Percentiles rank a stretch among this genome's conserved stretches.
Evolutionary conservation across 2,329 filamentous ascomycete genomes (phyloP).

Genomic region (Colletotrichum godetiae): DNA sequence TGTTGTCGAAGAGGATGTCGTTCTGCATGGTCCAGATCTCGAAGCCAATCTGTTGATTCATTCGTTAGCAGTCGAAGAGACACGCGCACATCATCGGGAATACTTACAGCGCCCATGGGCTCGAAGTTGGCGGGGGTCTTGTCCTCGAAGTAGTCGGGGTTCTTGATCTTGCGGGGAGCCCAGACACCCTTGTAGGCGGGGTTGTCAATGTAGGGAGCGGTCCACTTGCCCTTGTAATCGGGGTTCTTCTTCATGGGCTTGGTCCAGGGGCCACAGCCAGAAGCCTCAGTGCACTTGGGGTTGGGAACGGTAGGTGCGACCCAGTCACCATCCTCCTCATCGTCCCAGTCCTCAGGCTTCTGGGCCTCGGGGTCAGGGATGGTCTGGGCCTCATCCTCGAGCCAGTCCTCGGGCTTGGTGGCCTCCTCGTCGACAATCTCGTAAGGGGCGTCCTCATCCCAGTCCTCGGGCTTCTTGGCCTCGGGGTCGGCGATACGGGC

Average conservation of each 20-base stretch:
- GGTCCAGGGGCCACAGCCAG: slow-evolving; percentile 94
- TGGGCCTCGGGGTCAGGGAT: slow-evolving; percentile 92
- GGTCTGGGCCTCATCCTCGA: slow-evolving; percentile 85
- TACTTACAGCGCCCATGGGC: slow-evolving; percentile 93
- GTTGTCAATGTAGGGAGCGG: slow-evolving; percentile 93
- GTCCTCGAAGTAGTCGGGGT: slow-evolving; percentile 97
- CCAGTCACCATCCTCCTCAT: slow-evolving; percentile 99
- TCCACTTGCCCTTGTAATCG: slow-evolving; percentile 99
- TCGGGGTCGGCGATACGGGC: slow-evolving; percentile 91
- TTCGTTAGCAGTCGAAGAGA: slow-evolving; percentile 20
- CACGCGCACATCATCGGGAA: not conserved
- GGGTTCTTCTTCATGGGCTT: slow-evolving; percentile 95
- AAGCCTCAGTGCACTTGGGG: slow-evolving; percentile 93
- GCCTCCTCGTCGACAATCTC: slow-evolving; percentile 96
- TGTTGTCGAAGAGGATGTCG: slow-evolving; percentile 99
- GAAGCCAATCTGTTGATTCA: slow-evolving; percentile 81
- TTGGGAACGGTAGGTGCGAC: slow-evolving; percentile 89
- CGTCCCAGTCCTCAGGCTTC: slow-evolving; percentile 99
- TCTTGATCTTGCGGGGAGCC: slow-evolving; percentile 95
- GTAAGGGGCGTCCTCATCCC: slow-evolving; percentile 97
- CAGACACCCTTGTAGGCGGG: slow-evolving; percentile 97
- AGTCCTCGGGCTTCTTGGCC: slow-evolving; percentile 96
- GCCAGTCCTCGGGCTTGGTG: slow-evolving; percentile 93
- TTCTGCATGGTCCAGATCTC: slow-evolving; percentile 99
- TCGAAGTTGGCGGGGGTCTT: slow-evolving; percentile 97